These are phyloP conservation scores for Botrytis medusae DNA, from an alignment of 2,329 filamentous ascomycete genomes.

Conservation along the genomic window DNA sequence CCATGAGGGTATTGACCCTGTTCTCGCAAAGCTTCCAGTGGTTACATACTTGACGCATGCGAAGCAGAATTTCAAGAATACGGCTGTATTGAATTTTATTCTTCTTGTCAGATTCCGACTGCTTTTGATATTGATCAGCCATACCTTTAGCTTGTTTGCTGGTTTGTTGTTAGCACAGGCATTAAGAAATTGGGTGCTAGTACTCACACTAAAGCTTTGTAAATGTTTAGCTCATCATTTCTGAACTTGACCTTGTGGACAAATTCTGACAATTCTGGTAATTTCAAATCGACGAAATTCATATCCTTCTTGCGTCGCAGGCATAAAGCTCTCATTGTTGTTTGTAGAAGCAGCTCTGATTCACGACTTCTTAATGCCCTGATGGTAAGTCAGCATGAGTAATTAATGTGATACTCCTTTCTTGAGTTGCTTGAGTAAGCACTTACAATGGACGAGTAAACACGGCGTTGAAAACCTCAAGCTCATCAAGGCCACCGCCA, in stretches of 20 bases:
- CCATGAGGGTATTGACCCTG: constrained; percentile 70
- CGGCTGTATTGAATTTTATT: constrained; percentile 62
- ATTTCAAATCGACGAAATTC: constrained; percentile 77
- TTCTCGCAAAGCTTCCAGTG: constrained; percentile 82
- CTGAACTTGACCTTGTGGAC: constrained; percentile 74
- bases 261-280: constrained; percentile 76
- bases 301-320: constrained; percentile 84
- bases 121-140: constrained; percentile 56
- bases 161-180: constrained; percentile 33
- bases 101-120: constrained; percentile 37
- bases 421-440: neutral
- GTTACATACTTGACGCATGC: constrained; percentile 83
- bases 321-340: constrained; percentile 77
- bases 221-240: constrained; percentile 72
- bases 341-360: constrained; percentile 67
- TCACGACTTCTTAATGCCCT: constrained; percentile 52
- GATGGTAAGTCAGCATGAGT: neutral
- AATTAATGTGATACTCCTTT: neutral
- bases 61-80: constrained; percentile 77
- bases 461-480: constrained; percentile 70
- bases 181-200: neutral
- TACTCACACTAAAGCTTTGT: constrained; percentile 67
- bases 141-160: constrained; percentile 73
- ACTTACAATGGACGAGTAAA: constrained; percentile 63
- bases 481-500: constrained; percentile 70